Evolutionary conservation across 2,329 filamentous ascomycete species (phyloP), one percentile per base, ranked within the genome.

Genomic region (Colletotrichum coccodes): DNA sequence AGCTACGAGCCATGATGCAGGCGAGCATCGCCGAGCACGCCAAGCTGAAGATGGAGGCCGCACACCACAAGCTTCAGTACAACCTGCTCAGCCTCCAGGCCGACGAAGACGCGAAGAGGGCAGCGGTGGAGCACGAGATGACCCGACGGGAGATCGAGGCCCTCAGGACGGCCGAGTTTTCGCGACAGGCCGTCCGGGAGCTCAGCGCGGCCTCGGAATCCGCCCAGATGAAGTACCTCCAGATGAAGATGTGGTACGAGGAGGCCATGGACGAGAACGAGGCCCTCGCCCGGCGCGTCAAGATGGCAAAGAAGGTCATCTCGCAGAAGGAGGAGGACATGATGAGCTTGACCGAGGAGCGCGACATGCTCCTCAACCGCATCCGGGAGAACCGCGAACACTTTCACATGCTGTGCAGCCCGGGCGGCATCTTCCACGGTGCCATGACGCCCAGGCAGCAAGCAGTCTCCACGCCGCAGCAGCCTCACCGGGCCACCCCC

Each of bases 311-410:
- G 79, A 92, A 90, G 74, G 80, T 95, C 28, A 93, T 97, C 60
- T 89, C 93, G 74, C 88, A 92, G 71, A 92, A 94, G 73, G 92
- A 94, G 68, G 91, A 93, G 71, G 91, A 94, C 75, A 88, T 92
- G 21, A 85, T 89, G 7, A 84, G 85, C 60, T 82, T 97, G n/a
- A 79, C 84, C 2, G 94, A 97, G 74, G 92, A 96, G 76, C 92
- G 94, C 63, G 86, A 90, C 44, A 87, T 93, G 77, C 85, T 98
- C 58, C 89, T 95, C 67, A 93, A 91, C 70, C 91, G 95, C 23
- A 97, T 98, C 71, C 90, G 92, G 47, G 94, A 97, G 78, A 97
- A 97, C 76, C 87, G 95, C 71, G 93, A 97, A 76, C 94, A 97
- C 76, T 90, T 97, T 74, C 92, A 93, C 67, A 87, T 88, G 76